Evolutionary conservation across 176 grass and related monocot species (phyloP).

Genomic region (Tillandsia fasciculata): DNA sequence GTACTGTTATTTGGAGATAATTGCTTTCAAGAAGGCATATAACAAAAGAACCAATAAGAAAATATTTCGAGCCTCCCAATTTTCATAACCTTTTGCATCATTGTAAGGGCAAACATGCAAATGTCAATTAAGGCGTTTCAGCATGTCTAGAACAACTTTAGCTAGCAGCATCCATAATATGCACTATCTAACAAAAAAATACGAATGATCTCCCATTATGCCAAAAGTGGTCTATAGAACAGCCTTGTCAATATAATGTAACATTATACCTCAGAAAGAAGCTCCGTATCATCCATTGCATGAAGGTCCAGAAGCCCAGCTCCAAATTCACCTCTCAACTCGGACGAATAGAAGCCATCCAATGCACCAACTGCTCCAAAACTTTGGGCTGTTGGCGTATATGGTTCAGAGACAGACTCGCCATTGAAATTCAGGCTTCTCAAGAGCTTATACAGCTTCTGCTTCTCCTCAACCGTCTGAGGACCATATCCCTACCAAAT

Average conservation of each 20-base stretch:
- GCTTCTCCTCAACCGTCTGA: conserved; percentile 86
- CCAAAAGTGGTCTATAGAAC: conserved; percentile 7
- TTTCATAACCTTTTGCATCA: neutral
- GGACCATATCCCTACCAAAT: conserved; percentile 89
- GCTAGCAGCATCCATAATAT: too few relatives aligned
- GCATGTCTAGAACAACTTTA: too few relatives aligned
- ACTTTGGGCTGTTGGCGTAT: conserved; percentile 53
- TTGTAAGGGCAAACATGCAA: neutral
- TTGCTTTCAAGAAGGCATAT: conserved; percentile 6
- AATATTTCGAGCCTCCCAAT: too few relatives aligned
- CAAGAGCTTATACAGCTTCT: conserved; percentile 70
- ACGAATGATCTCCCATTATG: neutral
- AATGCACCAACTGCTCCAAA: conserved; percentile 41
- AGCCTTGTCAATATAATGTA: conserved; percentile 1
- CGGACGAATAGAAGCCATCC: conserved; percentile 83
- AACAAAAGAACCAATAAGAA: too few relatives aligned
- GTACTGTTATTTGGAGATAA: too few relatives aligned
- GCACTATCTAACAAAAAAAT: neutral
- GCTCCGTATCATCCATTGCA: conserved; percentile 91
- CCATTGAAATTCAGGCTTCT: conserved; percentile 85
- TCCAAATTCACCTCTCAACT: conserved; percentile 93
- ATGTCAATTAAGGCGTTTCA: neutral
- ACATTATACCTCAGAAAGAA: conserved; percentile 72
- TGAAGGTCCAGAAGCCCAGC: conserved; percentile 95
- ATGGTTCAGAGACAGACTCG: conserved; percentile 64